Percentiles rank a stretch among this genome's conserved stretches.
Evolutionary conservation across 805 yeast genomes (phyloP).

Genomic region (Spathaspora gorwiae): DNA sequence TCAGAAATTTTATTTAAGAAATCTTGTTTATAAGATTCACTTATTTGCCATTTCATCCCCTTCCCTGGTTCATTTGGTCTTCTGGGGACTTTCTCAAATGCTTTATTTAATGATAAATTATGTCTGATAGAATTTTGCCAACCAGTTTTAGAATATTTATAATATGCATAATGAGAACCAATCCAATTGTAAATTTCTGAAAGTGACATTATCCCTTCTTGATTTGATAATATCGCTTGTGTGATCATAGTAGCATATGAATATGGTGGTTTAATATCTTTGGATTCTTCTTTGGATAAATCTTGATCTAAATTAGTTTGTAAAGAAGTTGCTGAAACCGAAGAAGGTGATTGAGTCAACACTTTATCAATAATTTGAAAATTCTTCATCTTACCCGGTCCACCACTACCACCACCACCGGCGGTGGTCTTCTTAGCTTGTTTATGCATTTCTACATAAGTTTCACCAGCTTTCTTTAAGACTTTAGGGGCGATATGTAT

Average conservation of each 20-base stretch:
- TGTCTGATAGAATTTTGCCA: conserved; percentile 99
- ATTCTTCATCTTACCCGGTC: conserved; percentile 29
- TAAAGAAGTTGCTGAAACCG: conserved; percentile 37
- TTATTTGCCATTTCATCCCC: conserved; percentile 98
- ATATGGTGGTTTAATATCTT: conserved; percentile 93
- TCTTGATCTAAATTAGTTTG: conserved; percentile 52
- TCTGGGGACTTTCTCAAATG: conserved; percentile 96
- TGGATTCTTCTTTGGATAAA: conserved; percentile 83
- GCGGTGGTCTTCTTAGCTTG: neutral
- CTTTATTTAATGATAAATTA: conserved; percentile 89
- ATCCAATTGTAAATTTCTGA: conserved; percentile 94
- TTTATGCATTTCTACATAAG: conserved; percentile 21
- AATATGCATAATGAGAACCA: conserved; percentile 80
- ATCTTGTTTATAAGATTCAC: conserved; percentile 78
- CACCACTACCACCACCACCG: neutral
- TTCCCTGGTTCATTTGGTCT: conserved; percentile 96
- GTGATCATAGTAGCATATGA: conserved; percentile 98
- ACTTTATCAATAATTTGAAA: conserved; percentile 52
- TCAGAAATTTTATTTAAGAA: conserved; percentile 74
- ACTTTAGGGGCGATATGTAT: conserved; percentile 59
- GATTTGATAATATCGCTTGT: conserved; percentile 86
- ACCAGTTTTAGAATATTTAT: conserved; percentile 87
- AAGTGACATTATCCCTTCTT: conserved; percentile 82
- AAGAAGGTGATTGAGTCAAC: conserved; percentile 34
- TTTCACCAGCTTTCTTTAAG: conserved; percentile 32